Base-by-base conservation (phyloP, 805 yeast genomes). In the Lachancea cidri region DNA sequence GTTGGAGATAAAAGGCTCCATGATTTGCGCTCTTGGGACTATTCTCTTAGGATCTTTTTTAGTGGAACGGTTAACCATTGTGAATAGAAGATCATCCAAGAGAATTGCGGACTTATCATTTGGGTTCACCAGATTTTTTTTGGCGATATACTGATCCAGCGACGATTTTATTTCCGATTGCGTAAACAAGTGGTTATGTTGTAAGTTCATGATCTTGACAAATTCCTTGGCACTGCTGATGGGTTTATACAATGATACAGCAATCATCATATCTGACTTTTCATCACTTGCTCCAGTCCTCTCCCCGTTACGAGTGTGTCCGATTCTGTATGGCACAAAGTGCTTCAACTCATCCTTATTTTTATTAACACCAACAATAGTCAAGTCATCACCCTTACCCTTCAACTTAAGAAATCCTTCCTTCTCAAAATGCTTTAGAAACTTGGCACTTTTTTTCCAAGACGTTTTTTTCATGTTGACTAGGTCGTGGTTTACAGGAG, bases 391-490 rank as follows among this genome's bases (percentile, higher is more conserved):
- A 29, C 81, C 93, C 54, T 86, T 85, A 5, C 95, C 97, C 50
- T 88, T 86, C 18, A 81, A 59, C 42, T 78, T 79, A 17, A 93
- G 46, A 41, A 81, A 75, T 1, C 78, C 77, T 33, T 72, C 71
- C 58, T 87, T 91, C 49, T 86, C 96, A 81, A 89, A 86, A 5
- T 84, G 80, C 56, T 87, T 91, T 41, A 91, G 65, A 54, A 82
- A 87, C 59, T 88, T 89, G 11, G 88, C 74, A 3, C 91, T 78
- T 56, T 91, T 91, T 61, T 85, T 88, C 95, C 95, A 91, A 2
- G 88, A 76, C 0, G 96, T 80, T 55, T 79, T 83, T 61, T 88
- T 89, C 44, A 84, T 73, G 49, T 75, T 80, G 30, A 81, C 74
- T 38, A 64, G 62, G 19, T 65, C 59, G 3, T 66, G 55, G 52